These are phyloP conservation scores for Tarenaya hassleriana DNA, from an alignment of 345 rosid species.

Conservation along the genomic window DNA sequence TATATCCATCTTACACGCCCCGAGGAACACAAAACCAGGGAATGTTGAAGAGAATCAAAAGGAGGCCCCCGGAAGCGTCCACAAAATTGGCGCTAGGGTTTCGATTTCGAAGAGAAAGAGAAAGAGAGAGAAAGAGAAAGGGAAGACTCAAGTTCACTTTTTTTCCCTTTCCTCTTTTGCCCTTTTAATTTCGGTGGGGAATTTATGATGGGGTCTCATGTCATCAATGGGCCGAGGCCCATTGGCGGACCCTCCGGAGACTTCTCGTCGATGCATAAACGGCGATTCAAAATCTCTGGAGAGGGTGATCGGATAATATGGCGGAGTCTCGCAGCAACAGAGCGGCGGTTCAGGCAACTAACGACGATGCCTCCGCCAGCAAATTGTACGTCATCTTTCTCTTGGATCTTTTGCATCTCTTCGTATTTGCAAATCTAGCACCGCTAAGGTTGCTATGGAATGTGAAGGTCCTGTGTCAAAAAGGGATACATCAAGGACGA, in stretches of 20 bases:
- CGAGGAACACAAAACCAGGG: too few relatives aligned
- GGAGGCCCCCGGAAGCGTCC: too few relatives aligned
- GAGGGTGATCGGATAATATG: conserved; percentile 26
- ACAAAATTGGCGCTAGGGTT: too few relatives aligned
- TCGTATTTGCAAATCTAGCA: neutral
- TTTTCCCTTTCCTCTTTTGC: too few relatives aligned
- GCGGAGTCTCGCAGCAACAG: conserved; percentile 65
- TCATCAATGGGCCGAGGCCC: too few relatives aligned
- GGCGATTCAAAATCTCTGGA: neutral
- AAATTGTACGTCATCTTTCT: conserved; percentile 42
- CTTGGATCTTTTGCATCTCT: neutral
- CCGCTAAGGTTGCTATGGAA: conserved; percentile 4
- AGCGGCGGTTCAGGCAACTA: conserved; percentile 91
- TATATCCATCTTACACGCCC: conserved; percentile 29
- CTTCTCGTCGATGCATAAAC: too few relatives aligned
- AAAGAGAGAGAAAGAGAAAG: too few relatives aligned
- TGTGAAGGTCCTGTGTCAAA: conserved; percentile 76
- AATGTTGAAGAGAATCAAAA: neutral
- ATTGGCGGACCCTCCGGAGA: too few relatives aligned
- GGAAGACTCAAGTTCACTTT: too few relatives aligned
- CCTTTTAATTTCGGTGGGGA: too few relatives aligned
- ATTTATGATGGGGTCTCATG: too few relatives aligned
- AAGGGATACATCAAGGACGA: conserved; percentile 92
- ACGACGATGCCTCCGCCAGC: conserved; percentile 96
- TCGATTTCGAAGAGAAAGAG: too few relatives aligned